These are phyloP conservation scores for Penicillium psychrofluorescens DNA, from an alignment of 495 filamentous ascomycete genomes.

Conservation along the genomic window DNA sequence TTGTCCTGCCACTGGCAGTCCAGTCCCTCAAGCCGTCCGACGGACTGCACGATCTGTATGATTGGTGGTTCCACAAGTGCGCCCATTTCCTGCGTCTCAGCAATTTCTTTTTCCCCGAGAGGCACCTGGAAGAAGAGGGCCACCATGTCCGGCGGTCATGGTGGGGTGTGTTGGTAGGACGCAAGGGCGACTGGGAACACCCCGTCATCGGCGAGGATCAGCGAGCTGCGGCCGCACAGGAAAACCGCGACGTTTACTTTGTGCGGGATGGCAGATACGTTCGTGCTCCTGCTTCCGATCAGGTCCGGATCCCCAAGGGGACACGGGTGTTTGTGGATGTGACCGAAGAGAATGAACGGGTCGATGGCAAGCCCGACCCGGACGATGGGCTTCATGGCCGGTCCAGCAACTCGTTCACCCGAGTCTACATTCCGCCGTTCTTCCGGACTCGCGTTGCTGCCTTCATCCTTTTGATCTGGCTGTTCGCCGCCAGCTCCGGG, in stretches of 20 bases:
- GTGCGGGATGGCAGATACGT: constrained; percentile 76
- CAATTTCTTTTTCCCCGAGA: constrained; percentile 87
- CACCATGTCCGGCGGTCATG: constrained; percentile 48
- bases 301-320: constrained; percentile 87
- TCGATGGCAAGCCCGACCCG: constrained; percentile 53
- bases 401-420: constrained; percentile 59
- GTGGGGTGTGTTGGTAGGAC: constrained; percentile 38
- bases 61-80: constrained; percentile 93
- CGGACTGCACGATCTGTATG: constrained; percentile 74
- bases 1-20: constrained; percentile 80
- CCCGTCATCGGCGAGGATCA: constrained; percentile 36
- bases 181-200: constrained; percentile 42
- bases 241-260: constrained; percentile 45
- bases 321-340: constrained; percentile 74
- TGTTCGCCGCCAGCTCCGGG: constrained; percentile 91
- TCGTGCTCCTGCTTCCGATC: constrained; percentile 82
- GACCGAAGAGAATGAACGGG: constrained; percentile 56
- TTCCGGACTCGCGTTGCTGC: constrained; percentile 74
- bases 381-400: constrained; percentile 59
- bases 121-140: constrained; percentile 76
- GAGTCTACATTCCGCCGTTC: constrained; percentile 82
- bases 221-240: constrained; percentile 22
- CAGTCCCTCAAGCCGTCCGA: constrained; percentile 78
- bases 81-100: constrained; percentile 73
- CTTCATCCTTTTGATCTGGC: constrained; percentile 87